Evolutionary conservation across 345 rosid species (phyloP).

Genomic region (Aquilaria yunnanensis): DNA sequence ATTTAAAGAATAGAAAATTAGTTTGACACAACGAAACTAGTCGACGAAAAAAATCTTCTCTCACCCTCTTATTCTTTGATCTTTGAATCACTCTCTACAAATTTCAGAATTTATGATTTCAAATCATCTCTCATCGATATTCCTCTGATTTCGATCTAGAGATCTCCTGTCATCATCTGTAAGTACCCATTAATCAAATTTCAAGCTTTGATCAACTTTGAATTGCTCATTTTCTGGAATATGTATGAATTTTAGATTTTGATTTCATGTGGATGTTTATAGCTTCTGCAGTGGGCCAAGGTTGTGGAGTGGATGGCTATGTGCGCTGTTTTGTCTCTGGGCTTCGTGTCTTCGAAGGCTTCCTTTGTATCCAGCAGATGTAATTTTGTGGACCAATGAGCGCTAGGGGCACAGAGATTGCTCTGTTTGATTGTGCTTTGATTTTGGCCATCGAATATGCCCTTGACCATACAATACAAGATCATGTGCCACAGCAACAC

Average conservation of each 20-base stretch:
- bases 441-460: constrained; percentile 62
- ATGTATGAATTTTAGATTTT: background rate
- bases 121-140: constrained; percentile 76
- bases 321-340: constrained; percentile 59
- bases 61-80: constrained; percentile 11
- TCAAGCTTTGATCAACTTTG: background rate
- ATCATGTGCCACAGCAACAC: too few species aligned
- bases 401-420: constrained; percentile 49
- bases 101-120: constrained; percentile 30
- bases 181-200: constrained; percentile 18
- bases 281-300: constrained; percentile 83
- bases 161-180: constrained; percentile 90
- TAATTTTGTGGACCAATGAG: constrained; percentile 25
- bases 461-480: too few species aligned
- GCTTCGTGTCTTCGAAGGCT: constrained; percentile 71
- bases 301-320: constrained; percentile 57
- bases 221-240: background rate
- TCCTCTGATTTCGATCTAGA: constrained; percentile 61
- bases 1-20: too few species aligned
- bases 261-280: constrained; percentile 51
- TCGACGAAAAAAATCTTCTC: too few species aligned
- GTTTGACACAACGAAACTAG: too few species aligned
- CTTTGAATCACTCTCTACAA: constrained; percentile 19
- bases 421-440: constrained; percentile 59
- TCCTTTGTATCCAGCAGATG: constrained; percentile 53